Base-by-base conservation (phyloP, 768 basidiomycete species). In the Xerocomus brunneocitrinus region DNA sequence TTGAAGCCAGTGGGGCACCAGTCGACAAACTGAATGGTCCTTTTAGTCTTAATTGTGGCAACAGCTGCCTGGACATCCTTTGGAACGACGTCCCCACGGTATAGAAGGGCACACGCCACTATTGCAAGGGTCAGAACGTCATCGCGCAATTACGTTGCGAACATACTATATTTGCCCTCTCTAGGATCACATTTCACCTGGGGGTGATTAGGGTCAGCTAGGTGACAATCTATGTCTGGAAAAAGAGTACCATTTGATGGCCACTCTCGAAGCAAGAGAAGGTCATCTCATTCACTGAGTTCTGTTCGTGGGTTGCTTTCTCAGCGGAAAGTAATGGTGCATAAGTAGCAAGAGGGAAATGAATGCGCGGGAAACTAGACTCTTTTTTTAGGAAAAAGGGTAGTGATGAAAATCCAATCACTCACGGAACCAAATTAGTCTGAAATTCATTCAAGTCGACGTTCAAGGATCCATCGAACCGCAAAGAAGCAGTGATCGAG, bases 1-100 rank as follows among this genome's bases (percentile, higher is more conserved):
- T 95, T 95, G 86, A 95, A 95, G 57, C 95, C 95, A 66, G 95
- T 98, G 35, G 91, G 91, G 73, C 91, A 94, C 95, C 95, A 98
- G 67, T 97, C 95, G 57, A 98, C 95, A 70, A 95, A 97, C 66
- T 95, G 94, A 66, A 98, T 97, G 25, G 95, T 97, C 60, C 89
- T 84, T 81, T 95, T 98, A 53, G 94, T 98, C 81, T 95, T 97
- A 79, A 98, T 91, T 60, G 79, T 86, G 40, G 90, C 84, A 62
- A 98, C 91, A 53, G 95, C 95, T 53, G 89, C 83, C 59, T 95
- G 89, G 62, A 87, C 89, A 70, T 98, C 95, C 80, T 95, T 97
- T 62, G 95, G 91, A 43, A 94, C 95, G 61, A 98, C 93, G 66
- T 98, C 95, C 58, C 95, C 95, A 64, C 94, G 91, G 78, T 92